Evolutionary conservation across 805 yeast species (phyloP).

Genomic region (Lipomyces spencermartinsiae): DNA sequence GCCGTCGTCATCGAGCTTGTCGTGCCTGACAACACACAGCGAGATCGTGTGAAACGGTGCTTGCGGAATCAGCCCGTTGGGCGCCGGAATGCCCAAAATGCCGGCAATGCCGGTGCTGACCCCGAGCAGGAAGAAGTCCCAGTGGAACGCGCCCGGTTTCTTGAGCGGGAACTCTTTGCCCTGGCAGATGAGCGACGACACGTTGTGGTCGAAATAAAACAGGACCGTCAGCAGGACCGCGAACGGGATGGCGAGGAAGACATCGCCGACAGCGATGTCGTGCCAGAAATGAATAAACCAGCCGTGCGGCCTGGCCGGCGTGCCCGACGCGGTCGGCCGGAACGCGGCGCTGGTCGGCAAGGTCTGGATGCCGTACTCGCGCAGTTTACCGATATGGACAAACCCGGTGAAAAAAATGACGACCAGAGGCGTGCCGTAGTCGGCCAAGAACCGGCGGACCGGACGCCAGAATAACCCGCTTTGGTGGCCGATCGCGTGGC

Average conservation of each 20-base stretch:
- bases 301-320: slow-evolving; percentile 57
- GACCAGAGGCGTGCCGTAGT: slow-evolving; percentile 82
- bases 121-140: slow-evolving; percentile 86
- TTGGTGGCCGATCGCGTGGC: slow-evolving; percentile 62
- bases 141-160: slow-evolving; percentile 91
- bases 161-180: slow-evolving; percentile 76
- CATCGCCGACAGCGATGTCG: slow-evolving; percentile 69
- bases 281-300: slow-evolving; percentile 84
- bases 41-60: slow-evolving; percentile 93
- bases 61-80: slow-evolving; percentile 95
- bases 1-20: slow-evolving; percentile 22
- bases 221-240: slow-evolving; percentile 82
- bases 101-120: slow-evolving; percentile 88
- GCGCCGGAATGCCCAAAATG: slow-evolving; percentile 88
- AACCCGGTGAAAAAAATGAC: slow-evolving; percentile 93
- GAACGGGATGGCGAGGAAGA: slow-evolving; percentile 91
- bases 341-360: slow-evolving; percentile 77
- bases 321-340: slow-evolving; percentile 68
- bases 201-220: slow-evolving; percentile 95
- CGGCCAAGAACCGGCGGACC: slow-evolving; percentile 74
- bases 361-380: slow-evolving; percentile 60
- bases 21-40: slow-evolving; percentile 61
- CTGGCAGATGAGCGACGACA: slow-evolving; percentile 92
- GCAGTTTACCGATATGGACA: slow-evolving; percentile 79
- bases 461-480: slow-evolving; percentile 66